A percentile compares a stretch with the other conserved stretches of the same genome.
Evolutionary conservation across 2,329 filamentous ascomycete genomes (phyloP).

Genomic region (Ceratocystis eucalypticola): DNA sequence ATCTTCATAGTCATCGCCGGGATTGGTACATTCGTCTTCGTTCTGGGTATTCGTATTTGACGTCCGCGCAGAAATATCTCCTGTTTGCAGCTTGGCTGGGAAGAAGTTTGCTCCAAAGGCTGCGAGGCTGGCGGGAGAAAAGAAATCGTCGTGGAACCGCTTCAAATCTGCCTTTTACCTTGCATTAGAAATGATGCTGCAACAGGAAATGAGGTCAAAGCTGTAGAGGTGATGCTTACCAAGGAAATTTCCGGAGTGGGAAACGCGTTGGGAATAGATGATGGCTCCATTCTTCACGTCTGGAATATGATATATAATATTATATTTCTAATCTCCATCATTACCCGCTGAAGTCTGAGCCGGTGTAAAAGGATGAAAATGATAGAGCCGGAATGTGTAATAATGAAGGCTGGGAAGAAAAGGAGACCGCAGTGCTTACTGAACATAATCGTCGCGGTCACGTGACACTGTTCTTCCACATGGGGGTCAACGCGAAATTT

Average conservation of each 20-base stretch:
- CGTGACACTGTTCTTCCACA: no score
- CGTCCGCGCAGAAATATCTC: background rate
- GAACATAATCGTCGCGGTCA: background rate
- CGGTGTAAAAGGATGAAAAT: background rate
- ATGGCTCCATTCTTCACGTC: constrained; percentile 4
- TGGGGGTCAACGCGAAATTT: no score
- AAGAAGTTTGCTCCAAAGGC: constrained; percentile 1
- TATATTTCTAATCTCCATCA: background rate
- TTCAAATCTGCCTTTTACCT: constrained; percentile 6
- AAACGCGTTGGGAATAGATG: background rate
- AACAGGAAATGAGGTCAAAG: background rate
- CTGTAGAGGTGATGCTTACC: background rate
- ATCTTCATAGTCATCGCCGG: constrained; percentile 44
- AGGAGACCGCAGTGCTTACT: background rate
- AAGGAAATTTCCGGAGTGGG: background rate
- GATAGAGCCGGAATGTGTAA: background rate
- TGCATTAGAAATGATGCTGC: background rate
- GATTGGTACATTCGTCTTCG: constrained; percentile 25
- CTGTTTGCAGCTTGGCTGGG: background rate
- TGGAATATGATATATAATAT: background rate
- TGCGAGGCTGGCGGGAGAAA: background rate
- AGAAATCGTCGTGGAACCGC: constrained; percentile 9
- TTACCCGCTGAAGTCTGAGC: background rate
- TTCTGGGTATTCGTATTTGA: background rate
- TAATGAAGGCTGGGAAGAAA: background rate